Percentiles rank a stretch among this genome's conserved stretches.
Evolutionary conservation across 352 stramenopile genomes (phyloP).

Genomic region (Globisporangium rhizosaccharum): DNA sequence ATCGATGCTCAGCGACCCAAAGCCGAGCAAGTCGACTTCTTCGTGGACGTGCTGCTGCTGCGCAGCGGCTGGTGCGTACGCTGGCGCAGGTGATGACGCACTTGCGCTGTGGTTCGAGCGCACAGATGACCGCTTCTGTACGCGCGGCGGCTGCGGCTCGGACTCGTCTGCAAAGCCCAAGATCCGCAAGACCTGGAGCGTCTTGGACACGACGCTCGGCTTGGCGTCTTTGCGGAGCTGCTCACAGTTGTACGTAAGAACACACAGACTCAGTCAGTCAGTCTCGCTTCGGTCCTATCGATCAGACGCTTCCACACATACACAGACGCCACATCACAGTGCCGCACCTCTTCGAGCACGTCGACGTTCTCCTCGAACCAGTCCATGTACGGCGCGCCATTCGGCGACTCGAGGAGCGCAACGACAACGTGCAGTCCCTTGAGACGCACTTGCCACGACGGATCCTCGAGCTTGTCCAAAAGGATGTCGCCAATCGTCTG

Average conservation of each 20-base stretch:
- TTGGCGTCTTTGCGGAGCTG: conserved; percentile 67
- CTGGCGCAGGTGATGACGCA: conserved; percentile 6
- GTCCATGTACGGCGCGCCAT: conserved; percentile 56
- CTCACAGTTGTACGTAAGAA: not conserved
- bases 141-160: conserved; percentile 16
- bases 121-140: conserved; percentile 10
- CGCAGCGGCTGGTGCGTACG: conserved; percentile 6
- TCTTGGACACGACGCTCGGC: conserved; percentile 71
- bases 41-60: conserved; percentile 19
- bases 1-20: conserved; percentile 54
- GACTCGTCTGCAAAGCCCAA: conserved; percentile 61
- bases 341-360: conserved; percentile 53
- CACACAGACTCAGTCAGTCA: not conserved
- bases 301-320: conserved; percentile 8
- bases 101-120: conserved; percentile 8
- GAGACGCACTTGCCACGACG: conserved; percentile 71
- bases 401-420: conserved; percentile 67
- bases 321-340: conserved; percentile 12
- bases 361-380: conserved; percentile 84
- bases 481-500: conserved; percentile 83
- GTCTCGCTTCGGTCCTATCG: not conserved
- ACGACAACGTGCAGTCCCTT: conserved; percentile 82
- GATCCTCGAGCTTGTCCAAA: conserved; percentile 83
- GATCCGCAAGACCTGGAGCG: conserved; percentile 57
- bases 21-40: conserved; percentile 79